phyloP scores from a whole-genome alignment of 1,284 basidiomycete species.

The Boletus mariae region DNA sequence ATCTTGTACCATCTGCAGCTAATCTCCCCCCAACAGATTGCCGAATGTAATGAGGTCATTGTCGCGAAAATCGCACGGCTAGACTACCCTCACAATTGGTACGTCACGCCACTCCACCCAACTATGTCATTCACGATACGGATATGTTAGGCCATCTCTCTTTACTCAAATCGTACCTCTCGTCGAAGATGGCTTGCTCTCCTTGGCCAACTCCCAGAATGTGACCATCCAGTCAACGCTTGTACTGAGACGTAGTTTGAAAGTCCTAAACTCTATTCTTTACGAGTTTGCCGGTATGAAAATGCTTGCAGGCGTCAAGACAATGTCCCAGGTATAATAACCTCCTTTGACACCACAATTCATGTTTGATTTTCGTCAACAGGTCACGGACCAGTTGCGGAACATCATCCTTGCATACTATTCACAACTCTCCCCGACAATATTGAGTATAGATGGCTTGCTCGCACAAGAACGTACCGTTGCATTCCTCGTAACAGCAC shows the following conservation, averaged over 20 bases:
- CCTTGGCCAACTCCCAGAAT: constrained; percentile 41
- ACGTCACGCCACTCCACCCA: constrained; percentile 20
- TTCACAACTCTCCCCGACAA: constrained; percentile 42
- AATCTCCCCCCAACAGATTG: constrained; percentile 47
- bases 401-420: constrained; percentile 56
- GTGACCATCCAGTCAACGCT: constrained; percentile 46
- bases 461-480: constrained; percentile 38
- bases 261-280: constrained; percentile 58
- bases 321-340: constrained; percentile 54
- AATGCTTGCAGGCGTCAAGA: constrained; percentile 60
- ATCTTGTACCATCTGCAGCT: constrained; percentile 3
- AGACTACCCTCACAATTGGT: constrained; percentile 72
- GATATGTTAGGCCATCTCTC: constrained; percentile 53
- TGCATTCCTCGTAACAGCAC: constrained; percentile 57
- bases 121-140: background rate
- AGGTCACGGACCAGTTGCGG: constrained; percentile 58
- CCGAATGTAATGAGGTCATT: constrained; percentile 67
- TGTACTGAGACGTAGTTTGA: constrained; percentile 57
- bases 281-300: constrained; percentile 69
- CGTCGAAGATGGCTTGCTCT: constrained; percentile 51
- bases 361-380: constrained; percentile 5
- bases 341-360: background rate
- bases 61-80: constrained; percentile 67
- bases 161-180: constrained; percentile 53
- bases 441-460: constrained; percentile 42